These are phyloP conservation scores for Claviceps maximensis DNA, from an alignment of 2,329 filamentous ascomycete species.

Conservation along the genomic window DNA sequence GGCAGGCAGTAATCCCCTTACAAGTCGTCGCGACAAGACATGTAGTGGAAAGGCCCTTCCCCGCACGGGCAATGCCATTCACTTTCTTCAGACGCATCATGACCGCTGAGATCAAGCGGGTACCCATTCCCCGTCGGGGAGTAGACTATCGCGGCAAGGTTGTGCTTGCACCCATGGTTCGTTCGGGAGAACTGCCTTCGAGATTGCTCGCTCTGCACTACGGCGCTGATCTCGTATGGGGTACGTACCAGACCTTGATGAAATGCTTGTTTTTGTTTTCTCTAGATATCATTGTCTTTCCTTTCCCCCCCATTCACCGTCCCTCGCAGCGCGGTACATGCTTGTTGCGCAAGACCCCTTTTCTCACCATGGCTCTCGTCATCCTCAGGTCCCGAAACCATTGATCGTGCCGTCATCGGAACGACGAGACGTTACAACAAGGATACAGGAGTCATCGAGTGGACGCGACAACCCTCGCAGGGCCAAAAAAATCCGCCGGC, in stretches of 20 bases:
- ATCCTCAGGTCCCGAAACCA: conserved; percentile 70
- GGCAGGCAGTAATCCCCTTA: neutral
- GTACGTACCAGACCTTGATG: conserved; percentile 27
- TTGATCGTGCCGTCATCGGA: conserved; percentile 85
- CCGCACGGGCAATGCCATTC: conserved; percentile 19
- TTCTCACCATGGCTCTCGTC: no score
- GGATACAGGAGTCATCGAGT: conserved; percentile 69
- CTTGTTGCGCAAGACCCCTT: neutral
- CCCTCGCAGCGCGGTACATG: neutral
- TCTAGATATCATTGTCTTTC: neutral
- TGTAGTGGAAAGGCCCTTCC: conserved; percentile 5
- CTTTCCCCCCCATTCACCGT: neutral
- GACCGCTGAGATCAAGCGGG: conserved; percentile 47
- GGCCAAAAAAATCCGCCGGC: conserved; percentile 43
- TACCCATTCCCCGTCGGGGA: conserved; percentile 75
- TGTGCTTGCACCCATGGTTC: conserved; percentile 94
- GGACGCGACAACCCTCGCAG: conserved; percentile 62
- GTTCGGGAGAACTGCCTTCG: conserved; percentile 89
- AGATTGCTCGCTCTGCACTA: conserved; percentile 83
- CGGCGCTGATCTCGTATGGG: conserved; percentile 94
- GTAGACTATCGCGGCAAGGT: conserved; percentile 91
- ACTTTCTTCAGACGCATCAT: conserved; percentile 37
- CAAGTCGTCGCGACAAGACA: conserved; percentile 3
- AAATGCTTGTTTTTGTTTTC: no score
- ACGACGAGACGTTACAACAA: conserved; percentile 66